Evolutionary conservation across 2,329 filamentous ascomycete species (phyloP), one percentile per base, ranked within the genome.

Genomic region (Raffaelea ambrosiae): DNA sequence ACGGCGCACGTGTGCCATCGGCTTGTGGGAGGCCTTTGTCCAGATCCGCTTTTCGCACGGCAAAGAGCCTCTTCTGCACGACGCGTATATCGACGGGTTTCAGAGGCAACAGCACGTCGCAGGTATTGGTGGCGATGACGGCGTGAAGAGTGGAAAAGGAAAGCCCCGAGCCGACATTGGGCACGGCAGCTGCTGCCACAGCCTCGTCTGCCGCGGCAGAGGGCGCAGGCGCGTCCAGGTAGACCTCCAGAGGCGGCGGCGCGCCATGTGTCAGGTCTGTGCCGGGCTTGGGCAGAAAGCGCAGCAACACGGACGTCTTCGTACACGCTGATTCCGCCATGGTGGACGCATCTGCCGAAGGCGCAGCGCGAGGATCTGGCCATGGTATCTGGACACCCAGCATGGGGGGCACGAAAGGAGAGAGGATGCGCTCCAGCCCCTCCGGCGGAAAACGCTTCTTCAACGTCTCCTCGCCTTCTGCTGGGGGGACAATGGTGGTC

Each of bases 71-170:
- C 18, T 59, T 58, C 58, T 73, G 70, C 2, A 60, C 59, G 40
- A 78, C 51, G 38, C 73, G 73, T 35, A 73, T 57, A 53, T 80
- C 76, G 43, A 79, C 68, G 43, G 61, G 63, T 29, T 67, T 61
- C 0, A 56, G 48, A 1, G 76, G 75, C 4, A 76, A 62, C 33
- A 77, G 58, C 4, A 74, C 57, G 54, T 79, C 73, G 44, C 60
- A 54, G n/a, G 59, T 51, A 47, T 61, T 61, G 1, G 58, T 58
- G n/a, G 63, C 55, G 33, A 61, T 58, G 23, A 79, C 58, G 38
- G 68, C 63, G 5, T 46, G 49, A 4, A 52, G 16, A 39, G 8
- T 39, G 11, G 36, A 39, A 7, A n/a, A 39, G 10, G 18, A 39
- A 8, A 13, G 11, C 18, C n/a, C n/a, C n/a, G n/a, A n/a, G n/a